Conservation (phyloP, 176 grass and related monocot genomes). For the Rhipidocladum racemiflorum region DNA sequence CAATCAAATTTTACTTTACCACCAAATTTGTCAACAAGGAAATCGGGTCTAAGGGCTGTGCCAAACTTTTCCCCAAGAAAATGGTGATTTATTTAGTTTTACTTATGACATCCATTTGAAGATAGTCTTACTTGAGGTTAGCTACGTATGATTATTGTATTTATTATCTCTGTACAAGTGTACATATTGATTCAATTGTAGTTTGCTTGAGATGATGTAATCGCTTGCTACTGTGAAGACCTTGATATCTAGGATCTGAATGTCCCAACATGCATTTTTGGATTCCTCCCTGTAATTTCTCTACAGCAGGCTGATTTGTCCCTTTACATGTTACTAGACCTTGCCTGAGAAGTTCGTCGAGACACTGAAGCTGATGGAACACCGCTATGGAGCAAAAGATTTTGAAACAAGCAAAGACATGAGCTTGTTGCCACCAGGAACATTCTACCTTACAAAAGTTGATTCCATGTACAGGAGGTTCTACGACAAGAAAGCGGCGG, state of each 20-base stretch:
- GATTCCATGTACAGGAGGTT: conserved; percentile 83
- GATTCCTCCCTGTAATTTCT: neutral
- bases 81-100: neutral
- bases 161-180: neutral
- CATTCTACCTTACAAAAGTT: conserved; percentile 79
- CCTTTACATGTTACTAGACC: conserved; percentile 35
- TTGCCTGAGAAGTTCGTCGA: conserved; percentile 65
- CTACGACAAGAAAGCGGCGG: conserved; percentile 45
- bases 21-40: neutral
- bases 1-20: neutral
- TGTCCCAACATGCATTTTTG: neutral
- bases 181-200: neutral
- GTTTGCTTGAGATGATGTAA: neutral
- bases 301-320: neutral
- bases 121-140: neutral
- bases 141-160: neutral
- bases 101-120: neutral
- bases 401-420: conserved; percentile 68
- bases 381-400: conserved; percentile 75
- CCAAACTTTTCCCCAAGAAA: neutral
- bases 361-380: conserved; percentile 75
- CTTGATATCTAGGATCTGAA: neutral
- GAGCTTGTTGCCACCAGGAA: conserved; percentile 59
- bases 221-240: neutral
- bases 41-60: neutral